phyloP scores from a whole-genome alignment of 331 rosid genomes.

The Quercus tomentella region DNA sequence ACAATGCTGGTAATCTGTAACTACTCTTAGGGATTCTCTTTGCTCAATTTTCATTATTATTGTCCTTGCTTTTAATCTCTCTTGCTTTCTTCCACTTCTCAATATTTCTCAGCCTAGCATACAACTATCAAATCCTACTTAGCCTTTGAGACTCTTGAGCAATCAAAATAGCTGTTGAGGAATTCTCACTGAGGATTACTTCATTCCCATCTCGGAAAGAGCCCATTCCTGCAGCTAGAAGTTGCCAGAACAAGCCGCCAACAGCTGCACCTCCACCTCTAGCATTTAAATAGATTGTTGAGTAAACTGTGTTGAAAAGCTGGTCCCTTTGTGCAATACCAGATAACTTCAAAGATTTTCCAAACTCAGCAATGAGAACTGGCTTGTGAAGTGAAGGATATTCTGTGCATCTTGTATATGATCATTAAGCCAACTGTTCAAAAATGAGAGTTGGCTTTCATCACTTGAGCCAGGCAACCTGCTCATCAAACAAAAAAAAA shows the following conservation, averaged over 20 bases:
- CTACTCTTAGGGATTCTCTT: neutral
- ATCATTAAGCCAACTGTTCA: conserved; percentile 56
- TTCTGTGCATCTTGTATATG: conserved; percentile 83
- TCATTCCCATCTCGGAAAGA: conserved; percentile 79
- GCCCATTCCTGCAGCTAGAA: conserved; percentile 73
- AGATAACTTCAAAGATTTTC: conserved; percentile 42
- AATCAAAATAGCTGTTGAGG: conserved; percentile 61
- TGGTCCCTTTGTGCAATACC: conserved; percentile 54
- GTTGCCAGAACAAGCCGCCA: conserved; percentile 93
- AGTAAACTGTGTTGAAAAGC: conserved; percentile 45
- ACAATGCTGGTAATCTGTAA: neutral
- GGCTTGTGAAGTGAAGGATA: conserved; percentile 62
- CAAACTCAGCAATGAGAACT: conserved; percentile 77
- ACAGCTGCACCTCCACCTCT: conserved; percentile 67
- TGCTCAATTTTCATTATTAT: conserved; percentile 23
- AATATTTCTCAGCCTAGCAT: conserved; percentile 51
- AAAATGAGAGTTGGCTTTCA: conserved; percentile 61
- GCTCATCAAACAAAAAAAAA: conserved; percentile 13
- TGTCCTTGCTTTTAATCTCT: conserved; percentile 28
- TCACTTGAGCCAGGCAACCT: conserved; percentile 61
- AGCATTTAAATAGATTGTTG: conserved; percentile 71
- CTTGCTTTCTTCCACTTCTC: conserved; percentile 56
- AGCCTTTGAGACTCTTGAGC: conserved; percentile 65
- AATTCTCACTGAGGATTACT: conserved; percentile 47
- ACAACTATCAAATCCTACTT: conserved; percentile 58